phyloP scores from a whole-genome alignment of 2,329 filamentous ascomycete species.

The Bipolaris sorokiniana region DNA sequence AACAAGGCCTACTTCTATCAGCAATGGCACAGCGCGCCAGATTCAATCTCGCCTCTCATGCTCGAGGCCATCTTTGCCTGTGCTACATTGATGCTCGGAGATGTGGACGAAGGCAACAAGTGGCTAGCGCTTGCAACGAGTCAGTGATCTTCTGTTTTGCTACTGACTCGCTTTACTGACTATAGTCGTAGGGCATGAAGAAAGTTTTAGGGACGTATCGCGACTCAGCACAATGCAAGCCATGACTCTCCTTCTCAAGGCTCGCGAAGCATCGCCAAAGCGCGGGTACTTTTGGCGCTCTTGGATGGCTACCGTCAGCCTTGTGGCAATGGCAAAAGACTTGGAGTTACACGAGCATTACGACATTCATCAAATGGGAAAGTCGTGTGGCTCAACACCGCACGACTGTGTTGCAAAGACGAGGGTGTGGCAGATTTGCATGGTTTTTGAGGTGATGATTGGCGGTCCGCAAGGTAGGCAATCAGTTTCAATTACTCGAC shows the following conservation, averaged over 20 bases:
- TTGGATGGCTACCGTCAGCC: constrained; percentile 94
- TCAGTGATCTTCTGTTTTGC: constrained; percentile 55
- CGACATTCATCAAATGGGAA: constrained; percentile 75
- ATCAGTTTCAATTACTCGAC: background rate
- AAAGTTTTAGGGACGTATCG: constrained; percentile 92
- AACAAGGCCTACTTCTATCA: constrained; percentile 83
- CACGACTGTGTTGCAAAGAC: constrained; percentile 84
- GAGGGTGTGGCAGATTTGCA: constrained; percentile 86
- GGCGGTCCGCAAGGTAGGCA: constrained; percentile 84
- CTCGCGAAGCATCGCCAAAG: constrained; percentile 88
- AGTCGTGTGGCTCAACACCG: constrained; percentile 69
- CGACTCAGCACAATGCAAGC: constrained; percentile 91
- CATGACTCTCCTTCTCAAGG: constrained; percentile 84
- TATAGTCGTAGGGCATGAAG: constrained; percentile 72
- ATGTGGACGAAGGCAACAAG: constrained; percentile 82
- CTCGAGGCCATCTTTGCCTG: constrained; percentile 92
- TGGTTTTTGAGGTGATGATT: constrained; percentile 88
- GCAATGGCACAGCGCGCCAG: constrained; percentile 83
- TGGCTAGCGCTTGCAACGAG: constrained; percentile 91
- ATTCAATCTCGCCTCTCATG: constrained; percentile 86
- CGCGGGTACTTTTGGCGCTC: constrained; percentile 96
- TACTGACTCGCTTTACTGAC: constrained; percentile 20
- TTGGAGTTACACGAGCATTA: constrained; percentile 87
- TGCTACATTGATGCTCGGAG: constrained; percentile 80
- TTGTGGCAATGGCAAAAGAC: constrained; percentile 92